Percentiles rank a stretch among this genome's conserved stretches.
Evolutionary conservation across 78 protist species (phyloP).

Genomic region (Dictyostelium capitatum): DNA sequence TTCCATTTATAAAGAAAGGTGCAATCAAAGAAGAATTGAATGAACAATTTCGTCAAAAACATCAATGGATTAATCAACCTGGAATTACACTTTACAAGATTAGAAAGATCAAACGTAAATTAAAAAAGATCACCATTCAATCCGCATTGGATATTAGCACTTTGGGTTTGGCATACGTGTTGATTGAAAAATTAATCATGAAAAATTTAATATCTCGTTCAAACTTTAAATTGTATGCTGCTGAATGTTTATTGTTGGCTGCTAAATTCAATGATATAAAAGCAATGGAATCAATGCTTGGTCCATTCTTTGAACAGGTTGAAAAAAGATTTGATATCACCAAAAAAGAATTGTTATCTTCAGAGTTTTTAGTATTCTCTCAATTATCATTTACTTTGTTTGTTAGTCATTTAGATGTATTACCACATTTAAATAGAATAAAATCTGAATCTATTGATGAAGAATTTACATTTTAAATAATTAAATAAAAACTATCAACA

Average conservation of each 20-base stretch:
- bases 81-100: constrained; percentile 63
- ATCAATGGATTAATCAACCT: constrained; percentile 53
- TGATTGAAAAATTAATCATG: constrained; percentile 41
- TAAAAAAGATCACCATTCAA: constrained; percentile 41
- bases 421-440: constrained; percentile 51
- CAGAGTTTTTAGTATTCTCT: constrained; percentile 44
- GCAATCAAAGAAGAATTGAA: constrained; percentile 76
- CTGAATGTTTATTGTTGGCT: constrained; percentile 52
- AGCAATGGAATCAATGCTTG: constrained; percentile 13
- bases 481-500: too few relatives aligned
- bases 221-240: constrained; percentile 19
- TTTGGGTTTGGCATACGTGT: constrained; percentile 40
- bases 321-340: constrained; percentile 71
- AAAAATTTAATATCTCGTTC: constrained; percentile 25
- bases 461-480: background rate
- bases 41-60: constrained; percentile 73
- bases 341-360: constrained; percentile 39
- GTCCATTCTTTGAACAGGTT: constrained; percentile 11
- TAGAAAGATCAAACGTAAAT: constrained; percentile 49
- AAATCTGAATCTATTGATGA: constrained; percentile 33
- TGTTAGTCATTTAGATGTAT: constrained; percentile 29
- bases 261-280: constrained; percentile 63
- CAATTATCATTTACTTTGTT: constrained; percentile 64
- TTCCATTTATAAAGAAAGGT: constrained; percentile 64
- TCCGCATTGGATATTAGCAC: constrained; percentile 39